Conservation (phyloP, 345 rosid species). For the Bruguiera gymnorhiza region DNA sequence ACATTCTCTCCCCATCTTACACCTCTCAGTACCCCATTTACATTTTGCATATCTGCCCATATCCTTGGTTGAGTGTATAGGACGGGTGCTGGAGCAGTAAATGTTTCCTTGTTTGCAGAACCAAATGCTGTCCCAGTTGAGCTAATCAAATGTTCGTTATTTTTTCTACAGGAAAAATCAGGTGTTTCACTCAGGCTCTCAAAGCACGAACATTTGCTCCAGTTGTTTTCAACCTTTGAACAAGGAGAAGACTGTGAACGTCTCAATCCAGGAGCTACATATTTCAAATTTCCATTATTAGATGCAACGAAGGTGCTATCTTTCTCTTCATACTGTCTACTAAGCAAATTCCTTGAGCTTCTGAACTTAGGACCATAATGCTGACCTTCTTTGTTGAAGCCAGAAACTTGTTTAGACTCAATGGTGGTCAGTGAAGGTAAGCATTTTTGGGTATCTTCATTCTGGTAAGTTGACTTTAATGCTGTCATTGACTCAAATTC, state of each 20-base stretch:
- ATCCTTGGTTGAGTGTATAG: slow-evolving; percentile 24
- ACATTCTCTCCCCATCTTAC: slow-evolving; percentile 22
- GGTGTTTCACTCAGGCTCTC: slow-evolving; percentile 13
- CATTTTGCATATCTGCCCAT: neutral
- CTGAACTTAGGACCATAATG: neutral
- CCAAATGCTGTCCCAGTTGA: slow-evolving; percentile 1
- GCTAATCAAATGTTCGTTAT: slow-evolving; percentile 19
- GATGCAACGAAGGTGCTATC: slow-evolving; percentile 16
- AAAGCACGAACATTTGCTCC: slow-evolving; percentile 24
- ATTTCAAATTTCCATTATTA: slow-evolving; percentile 11
- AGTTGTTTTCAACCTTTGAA: slow-evolving; percentile 1
- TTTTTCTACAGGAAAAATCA: neutral
- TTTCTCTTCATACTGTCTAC: neutral
- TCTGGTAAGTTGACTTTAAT: slow-evolving; percentile 6
- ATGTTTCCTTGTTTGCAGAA: neutral
- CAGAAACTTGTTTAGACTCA: slow-evolving; percentile 6
- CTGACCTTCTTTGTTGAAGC: neutral
- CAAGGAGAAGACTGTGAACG: slow-evolving; percentile 4
- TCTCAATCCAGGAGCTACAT: slow-evolving; percentile 10
- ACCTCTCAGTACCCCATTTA: slow-evolving; percentile 14
- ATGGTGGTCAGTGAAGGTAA: slow-evolving; percentile 6
- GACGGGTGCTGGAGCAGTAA: slow-evolving; percentile 28
- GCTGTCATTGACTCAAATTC: slow-evolving; percentile 31
- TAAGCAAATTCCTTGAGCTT: neutral
- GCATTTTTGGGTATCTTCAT: slow-evolving; percentile 11